A percentile compares a stretch with the other conserved stretches of the same genome.
phyloP scores from a whole-genome alignment of 169 alveolate genomes.

The Toxoplasma gondii region DNA sequence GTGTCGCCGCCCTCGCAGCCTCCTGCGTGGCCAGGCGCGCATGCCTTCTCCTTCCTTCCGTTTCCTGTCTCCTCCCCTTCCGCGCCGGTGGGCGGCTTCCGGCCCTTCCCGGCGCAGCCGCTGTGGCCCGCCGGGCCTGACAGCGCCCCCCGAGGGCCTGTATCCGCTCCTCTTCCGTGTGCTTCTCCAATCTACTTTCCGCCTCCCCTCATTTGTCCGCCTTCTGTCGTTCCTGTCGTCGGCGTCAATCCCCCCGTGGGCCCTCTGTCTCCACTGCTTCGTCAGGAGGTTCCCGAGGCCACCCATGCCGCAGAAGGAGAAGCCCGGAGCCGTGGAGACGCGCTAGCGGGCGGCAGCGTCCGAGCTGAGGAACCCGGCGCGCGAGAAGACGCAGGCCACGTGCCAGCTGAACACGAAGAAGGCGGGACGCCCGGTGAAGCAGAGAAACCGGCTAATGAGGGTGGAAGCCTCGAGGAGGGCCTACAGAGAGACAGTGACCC shows the following conservation, averaged over 20 bases:
- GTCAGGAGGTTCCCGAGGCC: neutral
- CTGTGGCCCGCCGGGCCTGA: neutral
- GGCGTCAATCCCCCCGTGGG: neutral
- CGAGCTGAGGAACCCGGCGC: neutral
- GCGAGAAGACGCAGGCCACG: neutral
- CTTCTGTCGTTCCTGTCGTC: neutral
- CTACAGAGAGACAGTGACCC: neutral
- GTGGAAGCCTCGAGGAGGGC: neutral
- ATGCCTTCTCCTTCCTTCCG: neutral
- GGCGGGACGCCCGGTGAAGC: neutral
- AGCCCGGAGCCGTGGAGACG: neutral
- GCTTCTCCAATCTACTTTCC: neutral
- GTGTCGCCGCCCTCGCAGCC: neutral
- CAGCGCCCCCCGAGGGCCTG: neutral
- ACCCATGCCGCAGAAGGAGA: neutral
- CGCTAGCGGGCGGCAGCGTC: neutral
- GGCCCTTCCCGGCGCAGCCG: neutral
- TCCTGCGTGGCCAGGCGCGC: neutral
- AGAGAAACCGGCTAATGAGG: neutral
- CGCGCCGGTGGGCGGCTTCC: neutral
- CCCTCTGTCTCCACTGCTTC: neutral
- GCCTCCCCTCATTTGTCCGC: constrained; percentile 9
- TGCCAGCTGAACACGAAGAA: neutral
- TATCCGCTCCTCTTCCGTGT: neutral
- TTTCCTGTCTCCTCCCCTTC: neutral